Evolutionary conservation across 305 asterid species (phyloP).

Genomic region (Stenogyne calaminthoides): DNA sequence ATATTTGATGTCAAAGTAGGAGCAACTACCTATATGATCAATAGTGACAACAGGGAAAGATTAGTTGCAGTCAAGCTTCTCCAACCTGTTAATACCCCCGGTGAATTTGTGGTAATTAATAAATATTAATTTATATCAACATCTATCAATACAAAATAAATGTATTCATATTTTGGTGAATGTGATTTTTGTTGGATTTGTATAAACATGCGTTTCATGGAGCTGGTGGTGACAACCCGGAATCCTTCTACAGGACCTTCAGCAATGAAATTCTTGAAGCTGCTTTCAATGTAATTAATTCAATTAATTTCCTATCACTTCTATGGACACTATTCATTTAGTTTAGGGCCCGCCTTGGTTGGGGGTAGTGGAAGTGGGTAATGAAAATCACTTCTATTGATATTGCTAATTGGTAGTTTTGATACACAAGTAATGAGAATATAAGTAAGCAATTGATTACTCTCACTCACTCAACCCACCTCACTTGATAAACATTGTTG

Average conservation of each 20-base stretch:
- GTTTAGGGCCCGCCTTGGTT: no score
- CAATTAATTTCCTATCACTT: background rate
- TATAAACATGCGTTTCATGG: slow-evolving; percentile 53
- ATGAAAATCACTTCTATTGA: no score
- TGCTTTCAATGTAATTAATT: slow-evolving; percentile 52
- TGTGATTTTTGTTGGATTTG: background rate
- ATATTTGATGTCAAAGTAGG: slow-evolving; percentile 55
- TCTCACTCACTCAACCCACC: no score
- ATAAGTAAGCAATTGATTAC: no score
- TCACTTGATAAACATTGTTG: no score
- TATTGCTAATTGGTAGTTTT: no score
- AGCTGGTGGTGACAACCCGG: slow-evolving; percentile 57
- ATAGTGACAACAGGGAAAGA: slow-evolving; percentile 42
- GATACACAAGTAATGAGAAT: no score
- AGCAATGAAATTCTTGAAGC: slow-evolving; percentile 68
- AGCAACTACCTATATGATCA: slow-evolving; percentile 54
- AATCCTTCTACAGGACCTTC: slow-evolving; percentile 57
- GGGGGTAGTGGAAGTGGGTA: no score
- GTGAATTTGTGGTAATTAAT: no score
- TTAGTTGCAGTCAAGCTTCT: slow-evolving; percentile 52
- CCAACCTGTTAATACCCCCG: slow-evolving; percentile 58
- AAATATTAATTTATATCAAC: no score
- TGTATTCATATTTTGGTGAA: no score
- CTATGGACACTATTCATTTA: background rate
- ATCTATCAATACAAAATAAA: no score